Conservation (phyloP, 345 rosid genomes). For the Orychophragmus violaceus region DNA sequence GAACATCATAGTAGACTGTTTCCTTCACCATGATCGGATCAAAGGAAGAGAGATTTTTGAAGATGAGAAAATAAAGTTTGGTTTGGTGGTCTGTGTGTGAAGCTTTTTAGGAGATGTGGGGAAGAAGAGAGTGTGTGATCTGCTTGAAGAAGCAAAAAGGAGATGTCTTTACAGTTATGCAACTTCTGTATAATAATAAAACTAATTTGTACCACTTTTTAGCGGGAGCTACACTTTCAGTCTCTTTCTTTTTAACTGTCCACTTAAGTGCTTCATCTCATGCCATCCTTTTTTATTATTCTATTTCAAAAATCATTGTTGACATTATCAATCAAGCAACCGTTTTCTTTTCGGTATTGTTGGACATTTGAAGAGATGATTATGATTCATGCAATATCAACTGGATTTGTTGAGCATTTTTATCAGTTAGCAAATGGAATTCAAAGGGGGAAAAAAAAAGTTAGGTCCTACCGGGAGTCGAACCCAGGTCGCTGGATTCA, state of each 20-base stretch:
- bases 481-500: constrained; percentile 84
- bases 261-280: background rate
- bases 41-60: background rate
- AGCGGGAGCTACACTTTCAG: constrained; percentile 19
- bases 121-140: constrained; percentile 20
- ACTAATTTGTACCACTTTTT: background rate
- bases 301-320: background rate
- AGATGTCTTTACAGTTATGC: constrained; percentile 27
- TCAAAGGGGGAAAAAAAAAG: background rate
- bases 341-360: background rate
- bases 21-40: constrained; percentile 44
- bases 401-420: background rate
- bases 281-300: background rate
- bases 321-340: too few species aligned
- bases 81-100: background rate
- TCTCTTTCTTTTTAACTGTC: constrained; percentile 25
- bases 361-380: background rate
- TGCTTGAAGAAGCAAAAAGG: constrained; percentile 15
- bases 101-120: constrained; percentile 22
- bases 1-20: constrained; percentile 88
- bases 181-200: background rate
- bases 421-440: background rate
- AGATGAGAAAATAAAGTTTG: constrained; percentile 11
- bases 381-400: background rate
- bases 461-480: constrained; percentile 18